Conservation (phyloP, 495 filamentous ascomycete genomes). For the Cercophora newfieldiana region DNA sequence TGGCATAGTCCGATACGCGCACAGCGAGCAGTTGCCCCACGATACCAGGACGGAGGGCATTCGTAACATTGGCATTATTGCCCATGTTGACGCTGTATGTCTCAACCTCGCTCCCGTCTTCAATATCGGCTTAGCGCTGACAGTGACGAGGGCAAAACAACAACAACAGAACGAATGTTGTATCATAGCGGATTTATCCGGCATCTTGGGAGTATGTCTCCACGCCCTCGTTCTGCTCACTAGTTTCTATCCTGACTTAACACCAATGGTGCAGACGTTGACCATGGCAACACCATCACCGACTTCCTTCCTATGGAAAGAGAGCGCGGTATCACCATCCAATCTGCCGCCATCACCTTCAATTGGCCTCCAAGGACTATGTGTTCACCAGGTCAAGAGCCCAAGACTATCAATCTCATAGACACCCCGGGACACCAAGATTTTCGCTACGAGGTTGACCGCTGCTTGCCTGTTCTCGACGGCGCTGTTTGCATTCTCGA, state of each 20-base stretch:
- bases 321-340: conserved; percentile 93
- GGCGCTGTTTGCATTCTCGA: conserved; percentile 96
- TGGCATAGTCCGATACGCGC: background rate
- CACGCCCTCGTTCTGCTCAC: background rate
- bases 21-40: conserved; percentile 28
- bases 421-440: conserved; percentile 98
- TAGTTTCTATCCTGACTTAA: conserved; percentile 1
- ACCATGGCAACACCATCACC: conserved; percentile 95
- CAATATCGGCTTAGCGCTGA: conserved; percentile 12
- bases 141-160: conserved; percentile 80
- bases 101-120: background rate
- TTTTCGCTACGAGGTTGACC: conserved; percentile 96
- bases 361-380: conserved; percentile 61
- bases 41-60: conserved; percentile 53
- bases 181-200: conserved; percentile 92
- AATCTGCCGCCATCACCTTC: conserved; percentile 95
- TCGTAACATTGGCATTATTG: conserved; percentile 97
- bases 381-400: conserved; percentile 39
- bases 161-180: conserved; percentile 98
- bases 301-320: conserved; percentile 96
- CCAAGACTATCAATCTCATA: conserved; percentile 78
- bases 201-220: conserved; percentile 72
- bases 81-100: conserved; percentile 93
- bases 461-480: conserved; percentile 89
- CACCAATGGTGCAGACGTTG: conserved; percentile 65